Percentiles rank a stretch among this genome's conserved stretches.
These are phyloP conservation scores for Nissolia schottii DNA, from an alignment of 306 rosid genomes.

Conservation along the genomic window DNA sequence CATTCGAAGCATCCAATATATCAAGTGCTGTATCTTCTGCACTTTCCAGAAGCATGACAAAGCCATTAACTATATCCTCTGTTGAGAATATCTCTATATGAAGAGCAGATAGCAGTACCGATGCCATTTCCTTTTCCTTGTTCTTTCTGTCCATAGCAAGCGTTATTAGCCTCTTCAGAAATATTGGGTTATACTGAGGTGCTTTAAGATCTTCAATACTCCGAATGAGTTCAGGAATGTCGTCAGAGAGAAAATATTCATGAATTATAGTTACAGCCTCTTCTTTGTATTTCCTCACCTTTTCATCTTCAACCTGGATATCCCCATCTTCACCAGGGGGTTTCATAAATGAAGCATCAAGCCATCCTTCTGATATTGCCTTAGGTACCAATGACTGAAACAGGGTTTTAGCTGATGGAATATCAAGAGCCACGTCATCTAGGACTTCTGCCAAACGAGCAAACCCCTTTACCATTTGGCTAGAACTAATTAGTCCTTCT, in stretches of 20 bases:
- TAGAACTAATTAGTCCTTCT: conserved; percentile 91
- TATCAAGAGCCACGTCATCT: conserved; percentile 96
- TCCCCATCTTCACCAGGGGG: conserved; percentile 58
- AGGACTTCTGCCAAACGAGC: conserved; percentile 86
- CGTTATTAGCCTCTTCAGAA: conserved; percentile 86
- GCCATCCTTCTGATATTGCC: conserved; percentile 93
- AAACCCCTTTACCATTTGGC: conserved; percentile 96
- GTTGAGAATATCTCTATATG: conserved; percentile 93
- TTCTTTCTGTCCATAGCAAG: conserved; percentile 97
- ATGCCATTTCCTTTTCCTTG: conserved; percentile 99
- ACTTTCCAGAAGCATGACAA: conserved; percentile 78
- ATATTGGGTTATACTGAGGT: conserved; percentile 77
- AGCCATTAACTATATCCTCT: conserved; percentile 86
- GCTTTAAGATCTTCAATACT: conserved; percentile 85
- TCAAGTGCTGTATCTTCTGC: conserved; percentile 95
- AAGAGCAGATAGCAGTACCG: conserved; percentile 91
- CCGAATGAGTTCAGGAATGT: conserved; percentile 87
- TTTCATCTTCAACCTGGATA: conserved; percentile 52
- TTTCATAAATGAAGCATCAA: conserved; percentile 69
- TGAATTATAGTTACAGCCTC: conserved; percentile 86
- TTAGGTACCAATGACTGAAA: conserved; percentile 63
- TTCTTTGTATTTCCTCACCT: conserved; percentile 65
- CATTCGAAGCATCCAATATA: conserved; percentile 94
- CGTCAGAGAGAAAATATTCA: conserved; percentile 91
- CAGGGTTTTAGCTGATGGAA: conserved; percentile 75